phyloP scores from a whole-genome alignment of 305 asterid genomes.

The Fraxinus angustifolia region DNA sequence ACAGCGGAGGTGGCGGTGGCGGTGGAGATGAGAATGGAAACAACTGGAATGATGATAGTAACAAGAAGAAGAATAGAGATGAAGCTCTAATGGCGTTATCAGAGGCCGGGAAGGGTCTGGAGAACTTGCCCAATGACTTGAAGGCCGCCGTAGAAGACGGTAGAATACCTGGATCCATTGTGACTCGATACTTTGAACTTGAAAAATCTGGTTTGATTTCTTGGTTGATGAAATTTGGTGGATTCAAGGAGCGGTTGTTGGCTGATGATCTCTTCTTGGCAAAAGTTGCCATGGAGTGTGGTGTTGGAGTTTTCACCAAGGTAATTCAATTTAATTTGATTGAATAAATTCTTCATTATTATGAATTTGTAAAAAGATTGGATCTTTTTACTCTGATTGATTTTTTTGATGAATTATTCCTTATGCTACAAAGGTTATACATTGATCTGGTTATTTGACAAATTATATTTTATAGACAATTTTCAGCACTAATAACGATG shows the following conservation, averaged over 20 bases:
- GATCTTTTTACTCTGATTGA: background rate
- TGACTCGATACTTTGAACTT: constrained; percentile 58
- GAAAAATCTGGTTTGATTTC: constrained; percentile 57
- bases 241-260: constrained; percentile 88
- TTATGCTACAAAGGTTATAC: background rate
- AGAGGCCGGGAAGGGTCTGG: constrained; percentile 71
- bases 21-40: constrained; percentile 13
- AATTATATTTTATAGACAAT: background rate
- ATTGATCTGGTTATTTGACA: background rate
- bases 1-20: constrained; percentile 36
- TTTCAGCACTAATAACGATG: background rate
- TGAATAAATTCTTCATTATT: background rate
- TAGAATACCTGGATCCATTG: constrained; percentile 63
- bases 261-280: constrained; percentile 95
- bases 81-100: constrained; percentile 74
- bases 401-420: background rate
- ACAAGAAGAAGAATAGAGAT: constrained; percentile 46
- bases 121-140: constrained; percentile 80
- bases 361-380: background rate
- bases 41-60: constrained; percentile 36
- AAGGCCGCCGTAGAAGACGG: constrained; percentile 72
- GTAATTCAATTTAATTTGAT: constrained; percentile 27
- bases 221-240: constrained; percentile 74
- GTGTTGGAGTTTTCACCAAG: constrained; percentile 93
- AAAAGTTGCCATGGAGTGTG: constrained; percentile 80